Base-by-base conservation (phyloP, 768 basidiomycete genomes). In the Leucogyrophana mollusca region DNA sequence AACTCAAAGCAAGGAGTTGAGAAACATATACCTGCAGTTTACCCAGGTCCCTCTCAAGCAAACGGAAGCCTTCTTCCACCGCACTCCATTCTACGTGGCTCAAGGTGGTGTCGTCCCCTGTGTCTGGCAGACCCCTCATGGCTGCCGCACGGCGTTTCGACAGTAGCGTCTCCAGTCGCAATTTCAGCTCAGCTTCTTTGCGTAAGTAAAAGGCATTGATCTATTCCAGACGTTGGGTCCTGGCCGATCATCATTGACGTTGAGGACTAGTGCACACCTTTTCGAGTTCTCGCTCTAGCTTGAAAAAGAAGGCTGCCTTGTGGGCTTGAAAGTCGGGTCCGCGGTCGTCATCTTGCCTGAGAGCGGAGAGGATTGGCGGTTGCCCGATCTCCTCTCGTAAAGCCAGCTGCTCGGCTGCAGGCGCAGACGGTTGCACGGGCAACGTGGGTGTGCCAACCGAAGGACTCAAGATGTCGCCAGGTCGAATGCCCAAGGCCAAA, bases 281-380 rank as follows among this genome's bases (percentile, higher is more conserved):
- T 70, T 98, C 96, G 17, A 98, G 73, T 66, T 99, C 96, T 17
- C 95, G 80, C 65, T 97, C 94, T 1, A 99, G 80, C 65, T 94
- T 98, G 79, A 96, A 98, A 75, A 99, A 98, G 75, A 98, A 99
- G 1, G 93, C 92, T 3, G 94, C 90, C 61, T 94, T 92, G 72
- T 95, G 92, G 11, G 94, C 92, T 59, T 88, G 90, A 56, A 97
- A 94, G 59, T 90, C 87, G 14, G 87, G 80, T 1, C 90, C 85
- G 47, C 90, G 72, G 55, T 85, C 86, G 23, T 79, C 78, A 60
- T 90, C 85, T 56, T 83, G 76, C 17, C 77, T 74, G 4, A 82
- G 73, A 9, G 75, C 68, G 27, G 85, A 73, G 52, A 86, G 78
- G 53, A 87, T 75, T 34, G 80, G 79, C 17, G 83, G 77, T 49